A percentile compares a stretch with the other conserved stretches of the same genome.
These are phyloP conservation scores for Naganishia vaughanmartiniae DNA, from an alignment of 768 basidiomycete species.

Conservation along the genomic window DNA sequence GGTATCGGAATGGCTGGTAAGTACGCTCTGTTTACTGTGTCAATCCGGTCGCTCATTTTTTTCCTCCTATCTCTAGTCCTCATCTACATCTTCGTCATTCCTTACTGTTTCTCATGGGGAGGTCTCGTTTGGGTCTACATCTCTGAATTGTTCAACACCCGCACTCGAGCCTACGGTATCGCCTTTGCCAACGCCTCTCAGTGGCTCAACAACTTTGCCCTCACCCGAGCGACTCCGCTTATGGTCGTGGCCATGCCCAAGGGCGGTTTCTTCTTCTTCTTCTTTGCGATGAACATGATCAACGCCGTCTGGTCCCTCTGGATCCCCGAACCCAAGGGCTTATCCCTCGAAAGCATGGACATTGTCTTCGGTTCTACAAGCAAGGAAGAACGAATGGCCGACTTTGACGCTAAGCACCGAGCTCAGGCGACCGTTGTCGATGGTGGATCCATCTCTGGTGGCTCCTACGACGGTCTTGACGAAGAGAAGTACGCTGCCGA, in stretches of 20 bases:
- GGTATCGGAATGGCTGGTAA: slow-evolving; percentile 68
- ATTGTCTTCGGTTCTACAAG: slow-evolving; percentile 44
- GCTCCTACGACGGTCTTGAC: slow-evolving; percentile 27
- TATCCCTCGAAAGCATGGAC: slow-evolving; percentile 35
- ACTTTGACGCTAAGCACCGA: slow-evolving; percentile 32
- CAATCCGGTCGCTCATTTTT: neutral
- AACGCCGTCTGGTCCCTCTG: slow-evolving; percentile 28
- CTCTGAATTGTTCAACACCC: slow-evolving; percentile 67
- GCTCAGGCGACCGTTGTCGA: slow-evolving; percentile 1
- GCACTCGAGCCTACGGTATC: slow-evolving; percentile 77
- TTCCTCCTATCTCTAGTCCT: slow-evolving; percentile 51
- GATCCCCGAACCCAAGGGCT: slow-evolving; percentile 26
- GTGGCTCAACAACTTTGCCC: slow-evolving; percentile 57
- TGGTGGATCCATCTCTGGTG: slow-evolving; percentile 20
- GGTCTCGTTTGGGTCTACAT: slow-evolving; percentile 67
- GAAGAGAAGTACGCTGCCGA: slow-evolving; percentile 31
- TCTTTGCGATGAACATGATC: slow-evolving; percentile 35
- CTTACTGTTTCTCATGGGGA: slow-evolving; percentile 83
- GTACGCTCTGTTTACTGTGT: neutral
- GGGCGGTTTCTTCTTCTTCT: slow-evolving; percentile 48
- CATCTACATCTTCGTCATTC: slow-evolving; percentile 81
- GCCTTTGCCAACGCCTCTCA: slow-evolving; percentile 72
- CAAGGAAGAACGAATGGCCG: slow-evolving; percentile 43
- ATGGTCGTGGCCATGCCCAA: slow-evolving; percentile 41
- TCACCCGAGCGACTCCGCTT: slow-evolving; percentile 36